phyloP scores from a whole-genome alignment of 306 rosid species.

The Acacia acuminata region DNA sequence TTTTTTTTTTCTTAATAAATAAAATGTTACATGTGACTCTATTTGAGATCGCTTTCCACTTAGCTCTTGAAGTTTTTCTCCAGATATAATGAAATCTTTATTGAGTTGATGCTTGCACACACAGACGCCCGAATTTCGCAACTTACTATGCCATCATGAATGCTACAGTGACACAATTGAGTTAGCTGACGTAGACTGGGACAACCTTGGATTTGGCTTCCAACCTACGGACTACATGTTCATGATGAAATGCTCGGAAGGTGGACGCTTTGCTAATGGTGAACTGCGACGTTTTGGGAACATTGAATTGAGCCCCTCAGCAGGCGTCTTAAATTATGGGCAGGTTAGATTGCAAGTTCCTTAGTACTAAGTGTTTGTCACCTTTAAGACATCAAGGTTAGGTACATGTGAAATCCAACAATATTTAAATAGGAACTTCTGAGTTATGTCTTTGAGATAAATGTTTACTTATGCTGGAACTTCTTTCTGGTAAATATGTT shows the following conservation, averaged over 20 bases:
- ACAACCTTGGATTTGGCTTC: conserved; percentile 83
- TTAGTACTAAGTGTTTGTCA: conserved; percentile 4
- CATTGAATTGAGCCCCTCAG: conserved; percentile 84
- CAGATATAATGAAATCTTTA: neutral
- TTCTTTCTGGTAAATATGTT: conserved; percentile 5
- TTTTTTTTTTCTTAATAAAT: neutral
- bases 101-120: neutral
- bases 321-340: conserved; percentile 91
- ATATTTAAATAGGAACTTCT: neutral
- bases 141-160: conserved; percentile 12
- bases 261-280: conserved; percentile 68
- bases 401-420: neutral
- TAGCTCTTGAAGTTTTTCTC: neutral
- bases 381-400: neutral
- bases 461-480: neutral
- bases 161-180: conserved; percentile 49
- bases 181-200: conserved; percentile 80
- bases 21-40: neutral
- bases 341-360: conserved; percentile 58
- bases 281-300: conserved; percentile 88
- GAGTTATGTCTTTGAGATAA: conserved; percentile 9
- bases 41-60: neutral
- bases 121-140: neutral
- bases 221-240: conserved; percentile 89
- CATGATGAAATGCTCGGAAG: conserved; percentile 66